phyloP scores from a whole-genome alignment of 306 rosid species.

The Cicer cuneatum region DNA sequence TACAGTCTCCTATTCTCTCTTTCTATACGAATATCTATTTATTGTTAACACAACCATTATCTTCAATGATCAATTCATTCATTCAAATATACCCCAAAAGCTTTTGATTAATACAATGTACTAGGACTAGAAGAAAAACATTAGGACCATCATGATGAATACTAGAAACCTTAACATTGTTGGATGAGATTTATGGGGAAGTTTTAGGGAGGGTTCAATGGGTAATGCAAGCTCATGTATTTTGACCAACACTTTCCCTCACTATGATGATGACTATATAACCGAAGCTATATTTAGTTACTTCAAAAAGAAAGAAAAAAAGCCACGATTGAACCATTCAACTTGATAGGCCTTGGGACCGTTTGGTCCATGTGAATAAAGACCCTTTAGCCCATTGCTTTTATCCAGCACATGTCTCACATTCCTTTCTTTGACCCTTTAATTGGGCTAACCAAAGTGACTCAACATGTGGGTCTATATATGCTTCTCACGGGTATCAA shows the following conservation, averaged over 20 bases:
- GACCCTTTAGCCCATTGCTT: constrained; percentile 41
- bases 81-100: background rate
- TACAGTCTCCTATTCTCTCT: no score
- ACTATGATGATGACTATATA: background rate
- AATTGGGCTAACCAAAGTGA: constrained; percentile 35
- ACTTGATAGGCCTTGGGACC: constrained; percentile 43
- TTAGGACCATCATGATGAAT: background rate
- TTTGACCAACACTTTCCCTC: constrained; percentile 36
- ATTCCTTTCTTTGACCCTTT: constrained; percentile 41
- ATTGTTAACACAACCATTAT: no score
- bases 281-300: background rate
- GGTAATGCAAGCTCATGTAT: constrained; percentile 44
- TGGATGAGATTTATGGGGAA: background rate
- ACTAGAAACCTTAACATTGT: constrained; percentile 1
- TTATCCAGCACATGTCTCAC: constrained; percentile 35
- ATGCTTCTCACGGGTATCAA: background rate
- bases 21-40: no score
- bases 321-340: constrained; percentile 50
- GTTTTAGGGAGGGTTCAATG: background rate
- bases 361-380: constrained; percentile 26
- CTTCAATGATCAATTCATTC: background rate
- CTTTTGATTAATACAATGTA: background rate
- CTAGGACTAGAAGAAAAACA: background rate
- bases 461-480: constrained; percentile 36
- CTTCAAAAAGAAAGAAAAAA: constrained; percentile 34